Evolutionary conservation across 805 yeast genomes (phyloP).

Genomic region (Grigorovia transvaalensis): DNA sequence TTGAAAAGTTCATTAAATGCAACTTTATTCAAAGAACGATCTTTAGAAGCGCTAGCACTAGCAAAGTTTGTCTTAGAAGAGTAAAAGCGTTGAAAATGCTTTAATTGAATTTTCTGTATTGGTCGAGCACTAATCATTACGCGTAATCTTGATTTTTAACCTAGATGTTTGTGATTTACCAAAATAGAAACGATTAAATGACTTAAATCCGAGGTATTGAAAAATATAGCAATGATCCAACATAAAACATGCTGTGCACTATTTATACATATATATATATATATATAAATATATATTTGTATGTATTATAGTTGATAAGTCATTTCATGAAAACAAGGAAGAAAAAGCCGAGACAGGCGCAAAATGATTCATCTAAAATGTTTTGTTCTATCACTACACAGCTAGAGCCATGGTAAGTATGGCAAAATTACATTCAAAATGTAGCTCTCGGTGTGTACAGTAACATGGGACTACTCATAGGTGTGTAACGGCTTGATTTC

Average conservation of each 20-base stretch:
- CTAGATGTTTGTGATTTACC: no score
- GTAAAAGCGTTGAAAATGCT: slow-evolving; percentile 5
- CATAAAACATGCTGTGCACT: no score
- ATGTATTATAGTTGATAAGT: not conserved
- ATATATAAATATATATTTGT: no score
- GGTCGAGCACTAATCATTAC: slow-evolving; percentile 3
- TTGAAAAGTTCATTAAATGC: not conserved
- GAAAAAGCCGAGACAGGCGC: not conserved
- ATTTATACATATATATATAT: no score
- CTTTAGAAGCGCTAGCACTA: slow-evolving; percentile 19
- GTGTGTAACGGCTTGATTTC: not conserved
- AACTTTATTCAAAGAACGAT: slow-evolving; percentile 3
- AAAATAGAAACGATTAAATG: no score
- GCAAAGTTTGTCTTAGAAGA: slow-evolving; percentile 14
- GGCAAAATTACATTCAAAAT: not conserved
- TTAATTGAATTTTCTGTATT: not conserved
- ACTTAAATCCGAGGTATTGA: no score
- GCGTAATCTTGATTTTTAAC: not conserved
- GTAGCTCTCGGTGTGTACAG: not conserved
- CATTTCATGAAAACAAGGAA: not conserved
- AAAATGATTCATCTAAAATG: not conserved
- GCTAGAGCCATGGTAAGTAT: no score
- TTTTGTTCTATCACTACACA: not conserved
- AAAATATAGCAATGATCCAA: no score
- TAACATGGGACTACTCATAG: not conserved